Evolutionary conservation across 2,329 filamentous ascomycete species (phyloP).

Genomic region (Dothidotthia symphoricarpi): DNA sequence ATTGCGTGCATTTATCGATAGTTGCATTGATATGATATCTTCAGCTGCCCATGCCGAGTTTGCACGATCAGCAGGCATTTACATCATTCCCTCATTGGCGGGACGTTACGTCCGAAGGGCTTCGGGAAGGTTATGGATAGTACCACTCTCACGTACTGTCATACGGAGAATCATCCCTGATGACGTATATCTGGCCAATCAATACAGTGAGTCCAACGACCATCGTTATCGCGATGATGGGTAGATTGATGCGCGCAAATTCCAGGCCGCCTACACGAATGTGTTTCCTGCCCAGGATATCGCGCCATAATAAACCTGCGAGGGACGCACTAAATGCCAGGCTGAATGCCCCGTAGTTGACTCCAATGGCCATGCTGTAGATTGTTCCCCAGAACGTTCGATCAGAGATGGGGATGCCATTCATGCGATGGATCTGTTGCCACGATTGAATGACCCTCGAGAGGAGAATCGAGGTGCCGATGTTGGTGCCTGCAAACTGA

Average conservation of each 20-base stretch:
- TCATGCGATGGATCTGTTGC: constrained; percentile 57
- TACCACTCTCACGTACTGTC: too few relatives aligned
- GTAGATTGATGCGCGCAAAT: constrained; percentile 67
- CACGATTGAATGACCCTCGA: constrained; percentile 69
- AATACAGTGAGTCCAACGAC: constrained; percentile 61
- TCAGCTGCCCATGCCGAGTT: too few relatives aligned
- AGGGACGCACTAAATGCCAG: constrained; percentile 69
- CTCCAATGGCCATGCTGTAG: constrained; percentile 71
- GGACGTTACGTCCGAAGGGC: too few relatives aligned
- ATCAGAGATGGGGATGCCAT: constrained; percentile 55
- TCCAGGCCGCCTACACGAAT: constrained; percentile 64
- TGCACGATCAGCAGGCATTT: too few relatives aligned
- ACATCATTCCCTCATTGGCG: too few relatives aligned
- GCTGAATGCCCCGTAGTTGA: constrained; percentile 74
- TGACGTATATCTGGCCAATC: constrained; percentile 63
- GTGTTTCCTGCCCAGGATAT: constrained; percentile 67
- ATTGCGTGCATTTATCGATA: too few relatives aligned
- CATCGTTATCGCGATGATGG: constrained; percentile 70
- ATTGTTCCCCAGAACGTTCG: constrained; percentile 72
- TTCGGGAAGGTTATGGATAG: too few relatives aligned
- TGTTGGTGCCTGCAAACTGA: constrained; percentile 74
- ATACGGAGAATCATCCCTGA: constrained; percentile 46
- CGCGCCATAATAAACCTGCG: constrained; percentile 69
- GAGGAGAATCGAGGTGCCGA: constrained; percentile 71
- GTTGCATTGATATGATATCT: too few relatives aligned